Base-by-base conservation (phyloP, 495 filamentous ascomycete species). In the Cetradonia linearis region DNA sequence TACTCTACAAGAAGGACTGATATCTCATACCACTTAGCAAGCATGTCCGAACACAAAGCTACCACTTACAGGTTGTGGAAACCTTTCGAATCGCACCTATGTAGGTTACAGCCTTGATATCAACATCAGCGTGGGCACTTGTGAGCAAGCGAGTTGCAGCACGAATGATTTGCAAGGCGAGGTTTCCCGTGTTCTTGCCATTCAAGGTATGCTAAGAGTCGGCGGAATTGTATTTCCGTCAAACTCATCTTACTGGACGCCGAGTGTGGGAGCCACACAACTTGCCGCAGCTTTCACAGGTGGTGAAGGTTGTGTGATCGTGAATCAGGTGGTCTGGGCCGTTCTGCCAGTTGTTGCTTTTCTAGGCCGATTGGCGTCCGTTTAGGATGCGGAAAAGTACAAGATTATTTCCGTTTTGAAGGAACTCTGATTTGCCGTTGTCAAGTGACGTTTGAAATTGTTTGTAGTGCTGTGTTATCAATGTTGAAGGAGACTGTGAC, bases 1-100 rank as follows among this genome's bases (percentile, higher is more conserved):
- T 31, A 14, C 8, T 5, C n/a, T 14, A 28, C 31, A 18, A 31
- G 23, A 16, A 14, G n/a, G 2, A 11, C 30, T n/a, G 52, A 25
- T 27, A 18, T 13, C 27, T 14, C 37, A 1, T 36, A 5, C 0
- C 40, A 20, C 9, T 31, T 0, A 59, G 61, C 46, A 53, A 63
- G 16, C 25, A 11, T 62, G 59, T 52, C 34, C 30, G 11, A 55
- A 27, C 9, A 34, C 56, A 34, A 18, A 56, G 16, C 48, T 50
- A 50, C 27, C 52, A 33, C 40, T 18, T 20, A 18, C 50, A 20
- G 59, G 59, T 23, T 62, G 59, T 31, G 59, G 52, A 30, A 55
- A 37, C 34, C 11, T 38, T 10, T 42, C 52, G 5, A 55, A 55
- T 38, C 52, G 52, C 9, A 38, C 25, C 10, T 62, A 52, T 31